Evolutionary conservation across 257 asterid species (phyloP).

Genomic region (Solanum ossicruentum): DNA sequence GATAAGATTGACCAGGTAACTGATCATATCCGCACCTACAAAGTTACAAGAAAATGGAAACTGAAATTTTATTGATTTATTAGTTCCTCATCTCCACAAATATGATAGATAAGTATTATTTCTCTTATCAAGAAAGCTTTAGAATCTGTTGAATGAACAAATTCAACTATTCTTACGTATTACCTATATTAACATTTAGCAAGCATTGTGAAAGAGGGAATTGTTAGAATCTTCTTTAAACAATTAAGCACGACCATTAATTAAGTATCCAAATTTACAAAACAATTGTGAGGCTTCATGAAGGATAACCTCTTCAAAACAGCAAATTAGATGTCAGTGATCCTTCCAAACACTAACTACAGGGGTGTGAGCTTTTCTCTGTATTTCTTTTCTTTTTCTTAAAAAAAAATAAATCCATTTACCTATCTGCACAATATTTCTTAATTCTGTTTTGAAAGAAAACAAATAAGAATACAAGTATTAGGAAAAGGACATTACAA

Average conservation of each 20-base stretch:
- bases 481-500: not conserved
- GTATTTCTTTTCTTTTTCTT: not conserved
- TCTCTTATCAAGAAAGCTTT: not conserved
- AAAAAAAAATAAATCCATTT: not conserved
- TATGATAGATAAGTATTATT: not conserved
- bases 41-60: not conserved
- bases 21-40: conserved; percentile 96
- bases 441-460: not conserved
- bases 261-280: not conserved
- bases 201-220: not conserved
- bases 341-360: not conserved
- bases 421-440: not conserved
- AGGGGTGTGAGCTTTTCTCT: not conserved
- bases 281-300: not conserved
- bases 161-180: not conserved
- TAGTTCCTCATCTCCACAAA: not conserved
- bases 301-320: not conserved
- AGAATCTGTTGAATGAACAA: not conserved
- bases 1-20: conserved; percentile 55
- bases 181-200: not conserved
- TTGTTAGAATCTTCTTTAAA: not conserved
- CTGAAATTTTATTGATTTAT: not conserved
- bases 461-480: not conserved
- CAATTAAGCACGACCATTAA: not conserved
- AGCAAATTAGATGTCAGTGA: not conserved